Percentiles rank a stretch among this genome's conserved stretches.
Conservation (phyloP, 495 filamentous ascomycete species). For the Penicillium canescens region DNA sequence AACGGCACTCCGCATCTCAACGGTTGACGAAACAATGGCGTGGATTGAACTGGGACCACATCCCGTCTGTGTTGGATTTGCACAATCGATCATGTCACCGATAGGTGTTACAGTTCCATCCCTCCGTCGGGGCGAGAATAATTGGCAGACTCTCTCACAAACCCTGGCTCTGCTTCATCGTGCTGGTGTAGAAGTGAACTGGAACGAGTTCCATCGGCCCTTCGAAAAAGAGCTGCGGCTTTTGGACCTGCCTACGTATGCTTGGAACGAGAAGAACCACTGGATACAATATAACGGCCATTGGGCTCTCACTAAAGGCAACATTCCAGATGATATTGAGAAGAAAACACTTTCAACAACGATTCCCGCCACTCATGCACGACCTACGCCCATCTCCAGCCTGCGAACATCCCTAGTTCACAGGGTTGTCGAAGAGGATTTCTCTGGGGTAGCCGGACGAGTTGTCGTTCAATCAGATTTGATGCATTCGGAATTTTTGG, state of each 20-base stretch:
- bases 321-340: too few relatives aligned
- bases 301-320: conserved; percentile 36
- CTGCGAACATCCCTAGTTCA: too few relatives aligned
- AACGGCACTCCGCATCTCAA: conserved; percentile 9
- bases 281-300: conserved; percentile 43
- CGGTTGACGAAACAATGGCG: conserved; percentile 20
- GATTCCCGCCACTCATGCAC: too few relatives aligned
- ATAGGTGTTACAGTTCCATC: conserved; percentile 39
- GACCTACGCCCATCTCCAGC: too few relatives aligned
- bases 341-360: too few relatives aligned
- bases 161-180: too few relatives aligned
- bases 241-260: conserved; percentile 66
- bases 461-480: too few relatives aligned
- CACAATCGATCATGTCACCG: conserved; percentile 18
- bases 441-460: too few relatives aligned
- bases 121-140: conserved; percentile 38
- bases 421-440: too few relatives aligned
- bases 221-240: conserved; percentile 25
- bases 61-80: conserved; percentile 30
- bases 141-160: conserved; percentile 49
- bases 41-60: conserved; percentile 47
- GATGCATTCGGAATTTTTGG: too few relatives aligned
- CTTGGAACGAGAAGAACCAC: conserved; percentile 40
- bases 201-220: conserved; percentile 55
- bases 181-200: conserved; percentile 41